A percentile compares a stretch with the other conserved stretches of the same genome.
These are phyloP conservation scores for Gorgonomyces haynaldii DNA, from an alignment of 192 early-diverging fungal species.

Conservation along the genomic window DNA sequence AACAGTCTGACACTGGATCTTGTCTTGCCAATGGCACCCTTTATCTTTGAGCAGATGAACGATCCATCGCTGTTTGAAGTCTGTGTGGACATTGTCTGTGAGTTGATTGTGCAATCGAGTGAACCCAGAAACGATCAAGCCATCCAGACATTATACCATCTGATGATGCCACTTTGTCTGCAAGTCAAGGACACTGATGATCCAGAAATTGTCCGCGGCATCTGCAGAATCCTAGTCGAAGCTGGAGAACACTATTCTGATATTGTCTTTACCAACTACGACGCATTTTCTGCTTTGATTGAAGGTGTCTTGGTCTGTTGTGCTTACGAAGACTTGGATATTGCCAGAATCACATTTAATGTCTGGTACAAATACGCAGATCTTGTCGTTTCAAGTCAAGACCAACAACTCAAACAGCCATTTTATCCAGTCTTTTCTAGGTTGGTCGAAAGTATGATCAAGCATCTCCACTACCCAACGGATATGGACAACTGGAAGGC, in stretches of 20 bases:
- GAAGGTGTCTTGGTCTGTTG: conserved; percentile 75
- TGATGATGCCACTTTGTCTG: conserved; percentile 18
- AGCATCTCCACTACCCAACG: conserved; percentile 78
- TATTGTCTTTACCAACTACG: conserved; percentile 55
- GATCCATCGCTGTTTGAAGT: conserved; percentile 68
- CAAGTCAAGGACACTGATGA: conserved; percentile 54
- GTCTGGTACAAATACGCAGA: conserved; percentile 82
- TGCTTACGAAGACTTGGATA: conserved; percentile 66
- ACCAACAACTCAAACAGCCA: conserved; percentile 13
- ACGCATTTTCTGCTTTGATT: conserved; percentile 62
- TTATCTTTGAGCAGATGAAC: conserved; percentile 63
- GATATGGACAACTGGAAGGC: conserved; percentile 58
- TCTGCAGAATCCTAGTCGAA: conserved; percentile 78
- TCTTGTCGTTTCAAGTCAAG: conserved; percentile 9
- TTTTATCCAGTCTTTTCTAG: conserved; percentile 54
- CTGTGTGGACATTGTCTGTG: conserved; percentile 72
- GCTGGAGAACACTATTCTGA: conserved; percentile 78
- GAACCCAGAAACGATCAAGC: conserved; percentile 15
- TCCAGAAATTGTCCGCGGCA: conserved; percentile 64
- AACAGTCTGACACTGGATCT: conserved; percentile 1
- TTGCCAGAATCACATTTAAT: conserved; percentile 78
- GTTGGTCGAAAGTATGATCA: conserved; percentile 73
- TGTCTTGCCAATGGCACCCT: conserved; percentile 23
- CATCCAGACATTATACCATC: conserved; percentile 53
- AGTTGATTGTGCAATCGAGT: conserved; percentile 47